Evolutionary conservation across 192 early-diverging fungal species (phyloP), one percentile per base, ranked within the genome.

Genomic region (Coemansia umbellata): DNA sequence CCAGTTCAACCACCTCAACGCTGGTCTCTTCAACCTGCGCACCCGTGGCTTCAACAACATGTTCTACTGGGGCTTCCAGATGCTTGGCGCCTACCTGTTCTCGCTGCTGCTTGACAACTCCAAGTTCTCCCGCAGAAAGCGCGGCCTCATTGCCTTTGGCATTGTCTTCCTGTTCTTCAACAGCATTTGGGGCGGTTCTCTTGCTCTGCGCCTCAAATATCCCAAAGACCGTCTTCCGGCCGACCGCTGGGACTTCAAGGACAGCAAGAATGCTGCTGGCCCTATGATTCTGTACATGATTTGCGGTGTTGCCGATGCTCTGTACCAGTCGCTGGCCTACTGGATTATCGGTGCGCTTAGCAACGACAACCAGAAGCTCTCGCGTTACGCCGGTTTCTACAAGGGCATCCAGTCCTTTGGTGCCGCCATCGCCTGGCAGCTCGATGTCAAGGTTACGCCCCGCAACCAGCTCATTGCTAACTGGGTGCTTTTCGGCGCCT

Each of bases 321-420:
- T 91, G 51, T 91, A 85, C 79, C 92, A 94, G 78, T 81, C 79
- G 55, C 84, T 80, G 32, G 71, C 78, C 1, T 92, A 94, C 84
- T 94, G 90, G 90, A 56, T 94, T 23, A 85, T 94, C 62, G 92
- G 91, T 14, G 81, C 91, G 33, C 71, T 91, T 61, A 84, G 89
- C 8, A 92, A 92, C 69, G 87, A 94, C 68, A 80, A 81, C 54
- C 82, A 82, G 52, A 73, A 79, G 53, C 69, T 85, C 43, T 80
- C 89, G 17, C 81, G 86, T 40, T 91, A 86, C 54, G 81, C 83
- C 42, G 92, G 91, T 3, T 92, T 88, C 79, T 94, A 94, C 85
- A 94, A 94, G 83, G 87, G 85, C 47, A 85, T 91, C 48, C 92
- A 94, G 80, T 87, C 84, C 53, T 80, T 83, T 47, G 86, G 82